Base-by-base conservation (phyloP, 2,329 filamentous ascomycete species). In the Phyllosticta citribraziliensis region DNA sequence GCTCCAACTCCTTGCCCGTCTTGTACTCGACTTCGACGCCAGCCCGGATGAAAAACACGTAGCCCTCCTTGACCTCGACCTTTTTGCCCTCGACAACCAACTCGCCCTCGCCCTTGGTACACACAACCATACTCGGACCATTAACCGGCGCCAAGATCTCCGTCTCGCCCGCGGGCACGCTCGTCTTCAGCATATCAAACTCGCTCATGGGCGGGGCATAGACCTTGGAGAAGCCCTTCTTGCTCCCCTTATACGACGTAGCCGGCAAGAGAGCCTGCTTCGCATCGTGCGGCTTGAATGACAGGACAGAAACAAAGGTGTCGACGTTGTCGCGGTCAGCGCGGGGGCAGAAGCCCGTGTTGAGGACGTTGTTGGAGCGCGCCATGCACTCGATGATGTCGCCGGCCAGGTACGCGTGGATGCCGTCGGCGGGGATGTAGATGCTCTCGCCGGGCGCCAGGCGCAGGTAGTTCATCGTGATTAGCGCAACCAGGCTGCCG, bases 81-180 rank as follows among this genome's bases (percentile, higher is more conserved):
- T 75, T 76, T 66, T 80, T 76, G 0, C 79, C 82, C 3, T 82
- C 78, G 0, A 78, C 81, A 62, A 75, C 77, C 78, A 89, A 74
- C 24, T 70, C 91, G 20, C 94, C 94, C 65, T 81, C 82, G 12
- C 94, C 94, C 53, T 81, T 79, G 0, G 93, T 97, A 76, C 91
- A 96, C 63, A 99, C 94, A 66, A 97, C 74, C 67, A 99, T 91
- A 72, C 91, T 96, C 0, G 94, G 94, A 0, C 94, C 94, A 5
- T 88, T 85, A 55, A 99, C 84, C 52, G 76, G 78, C 66, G 76
- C 1, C 2, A 62, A 4, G 5, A 73, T 77, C 66, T 91, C 88
- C 47, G 73, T 80, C 66, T 88, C 84, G 0, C 81, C 82, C 0
- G 72, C 71, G 2, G 69, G 71, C n/a, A 91, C 67, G 20, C 79